phyloP scores from a whole-genome alignment of 331 rosid genomes.

The Acacia pycnantha region DNA sequence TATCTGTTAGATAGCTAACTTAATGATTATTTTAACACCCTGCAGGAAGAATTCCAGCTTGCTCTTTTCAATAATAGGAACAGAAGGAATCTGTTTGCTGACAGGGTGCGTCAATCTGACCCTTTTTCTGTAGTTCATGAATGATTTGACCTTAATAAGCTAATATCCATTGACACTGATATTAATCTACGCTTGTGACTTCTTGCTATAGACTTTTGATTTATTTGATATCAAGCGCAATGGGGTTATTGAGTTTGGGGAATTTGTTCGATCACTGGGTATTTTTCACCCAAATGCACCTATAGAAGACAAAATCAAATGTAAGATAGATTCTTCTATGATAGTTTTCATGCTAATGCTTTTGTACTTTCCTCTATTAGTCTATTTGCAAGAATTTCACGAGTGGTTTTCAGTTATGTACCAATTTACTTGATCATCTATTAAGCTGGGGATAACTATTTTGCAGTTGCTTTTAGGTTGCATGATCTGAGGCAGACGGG shows the following conservation, averaged over 20 bases:
- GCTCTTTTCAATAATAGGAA: conserved; percentile 75
- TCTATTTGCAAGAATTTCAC: conserved; percentile 5
- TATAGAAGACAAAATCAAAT: conserved; percentile 66
- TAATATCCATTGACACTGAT: neutral
- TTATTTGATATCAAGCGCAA: conserved; percentile 79
- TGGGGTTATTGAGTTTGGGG: conserved; percentile 95
- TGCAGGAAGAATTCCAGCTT: conserved; percentile 96
- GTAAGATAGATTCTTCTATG: conserved; percentile 42
- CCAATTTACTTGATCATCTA: conserved; percentile 4
- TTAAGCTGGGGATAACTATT: conserved; percentile 28
- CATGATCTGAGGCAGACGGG: conserved; percentile 87
- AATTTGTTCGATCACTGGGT: conserved; percentile 85
- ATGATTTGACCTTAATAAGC: conserved; percentile 12
- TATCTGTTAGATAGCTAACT: conserved; percentile 13
- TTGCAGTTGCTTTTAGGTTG: conserved; percentile 85
- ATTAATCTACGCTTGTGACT: conserved; percentile 16
- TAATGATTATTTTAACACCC: neutral
- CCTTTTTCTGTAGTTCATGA: neutral
- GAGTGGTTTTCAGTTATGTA: neutral
- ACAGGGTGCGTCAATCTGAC: conserved; percentile 64
- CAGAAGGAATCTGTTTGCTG: conserved; percentile 71
- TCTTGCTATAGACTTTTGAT: conserved; percentile 64
- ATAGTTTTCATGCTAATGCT: neutral
- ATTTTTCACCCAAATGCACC: conserved; percentile 84
- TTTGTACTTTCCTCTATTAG: neutral